Evolutionary conservation across 2,329 filamentous ascomycete genomes (phyloP), one percentile per base, ranked within the genome.

Genomic region (Albophoma yamanashiensis): DNA sequence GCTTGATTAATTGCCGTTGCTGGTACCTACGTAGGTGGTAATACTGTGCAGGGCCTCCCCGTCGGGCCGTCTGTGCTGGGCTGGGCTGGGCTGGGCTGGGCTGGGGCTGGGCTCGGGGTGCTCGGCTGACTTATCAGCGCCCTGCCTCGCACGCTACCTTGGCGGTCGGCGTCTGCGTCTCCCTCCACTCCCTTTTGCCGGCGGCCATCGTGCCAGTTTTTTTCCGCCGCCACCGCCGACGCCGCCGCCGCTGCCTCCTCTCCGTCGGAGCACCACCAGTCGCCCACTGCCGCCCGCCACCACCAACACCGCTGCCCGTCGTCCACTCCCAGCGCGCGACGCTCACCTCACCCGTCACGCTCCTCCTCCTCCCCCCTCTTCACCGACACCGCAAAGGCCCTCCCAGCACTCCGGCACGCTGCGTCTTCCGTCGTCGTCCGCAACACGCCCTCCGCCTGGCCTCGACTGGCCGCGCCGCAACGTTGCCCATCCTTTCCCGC

Each of bases 311-410:
- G 55, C 39, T 22, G 15, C 22, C 20, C 58, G 53, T 59, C 59
- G 57, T 59, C 45, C 25, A 38, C 55, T 53, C 40, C 53, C 61
- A 59, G 57, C 63, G 63, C 63, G 63, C 63, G 63, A 64, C 58
- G 39, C 57, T 63, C 57, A 62, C 63, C 57, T 62, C 58, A 8
- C 7, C 34, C 6, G 7, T 59, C 63, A 60, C 63, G 63, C 60
- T 57, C 45, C 50, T 50, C 39, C 15, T 17, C 39, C 57, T 56
- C 59, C 47, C 57, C 55, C 57, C 56, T 56, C 60, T 50, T 6
- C 50, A 53, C 31, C 50, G 50, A 53, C 50, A 53, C 31, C 47
- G 22, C 50, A 22, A 5, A n/a, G 17, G 5, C 50, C 27, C 27
- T 12, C 36, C 31, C 31, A 52, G 27, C 50, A 36, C 50, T 12